Evolutionary conservation across 2,329 filamentous ascomycete genomes (phyloP).

Genomic region (Alternaria solani): DNA sequence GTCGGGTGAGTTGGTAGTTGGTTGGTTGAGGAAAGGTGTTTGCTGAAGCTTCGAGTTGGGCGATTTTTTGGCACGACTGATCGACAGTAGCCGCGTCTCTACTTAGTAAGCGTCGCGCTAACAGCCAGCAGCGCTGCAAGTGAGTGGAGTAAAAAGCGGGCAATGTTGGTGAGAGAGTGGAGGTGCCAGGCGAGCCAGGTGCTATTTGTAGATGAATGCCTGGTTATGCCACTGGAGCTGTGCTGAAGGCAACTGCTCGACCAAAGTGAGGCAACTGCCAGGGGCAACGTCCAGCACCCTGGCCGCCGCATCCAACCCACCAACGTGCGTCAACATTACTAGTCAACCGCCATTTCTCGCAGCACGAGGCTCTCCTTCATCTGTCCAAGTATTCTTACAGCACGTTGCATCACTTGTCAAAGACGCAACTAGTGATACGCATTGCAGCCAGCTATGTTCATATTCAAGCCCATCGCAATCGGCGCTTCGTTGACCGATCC

Average conservation of each 20-base stretch:
- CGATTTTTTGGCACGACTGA: constrained; percentile 45
- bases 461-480: constrained; percentile 10
- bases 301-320: constrained; percentile 18
- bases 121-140: constrained; percentile 26
- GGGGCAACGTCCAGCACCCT: constrained; percentile 18
- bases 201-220: constrained; percentile 13
- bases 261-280: constrained; percentile 28
- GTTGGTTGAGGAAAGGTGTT: constrained; percentile 33
- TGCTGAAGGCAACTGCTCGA: constrained; percentile 11
- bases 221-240: constrained; percentile 9
- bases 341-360: neutral
- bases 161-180: constrained; percentile 8
- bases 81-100: constrained; percentile 41
- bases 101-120: constrained; percentile 44
- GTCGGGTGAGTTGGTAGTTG: constrained; percentile 30
- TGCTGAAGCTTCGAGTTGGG: constrained; percentile 26
- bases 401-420: neutral
- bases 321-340: constrained; percentile 16
- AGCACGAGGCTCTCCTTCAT: neutral
- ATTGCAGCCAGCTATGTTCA: neutral
- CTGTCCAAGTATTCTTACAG: neutral
- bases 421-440: neutral
- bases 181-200: constrained; percentile 2
- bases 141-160: constrained; percentile 29
- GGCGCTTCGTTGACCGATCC: constrained; percentile 17